phyloP scores from a whole-genome alignment of 768 basidiomycete genomes.

The Naganishia vaughanmartiniae region DNA sequence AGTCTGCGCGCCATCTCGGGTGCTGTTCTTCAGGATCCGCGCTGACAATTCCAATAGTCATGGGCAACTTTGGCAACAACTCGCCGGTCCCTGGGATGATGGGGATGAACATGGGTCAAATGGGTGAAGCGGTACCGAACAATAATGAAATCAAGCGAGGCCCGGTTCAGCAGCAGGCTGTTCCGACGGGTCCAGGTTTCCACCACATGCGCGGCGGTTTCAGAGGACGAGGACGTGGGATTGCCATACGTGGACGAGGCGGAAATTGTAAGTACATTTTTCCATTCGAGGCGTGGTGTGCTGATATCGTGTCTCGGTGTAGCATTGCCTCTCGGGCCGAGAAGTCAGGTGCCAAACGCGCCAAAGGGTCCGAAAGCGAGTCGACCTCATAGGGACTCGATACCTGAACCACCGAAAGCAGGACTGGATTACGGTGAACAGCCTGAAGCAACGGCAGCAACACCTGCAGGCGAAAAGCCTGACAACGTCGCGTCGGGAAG shows the following conservation, averaged over 20 bases:
- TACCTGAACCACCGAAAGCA: conserved; percentile 15
- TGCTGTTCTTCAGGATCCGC: not conserved
- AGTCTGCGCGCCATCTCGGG: not conserved
- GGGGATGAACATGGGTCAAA: conserved; percentile 9
- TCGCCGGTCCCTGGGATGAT: conserved; percentile 13
- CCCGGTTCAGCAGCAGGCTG: conserved; percentile 16
- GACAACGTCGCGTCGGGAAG: conserved; percentile 3
- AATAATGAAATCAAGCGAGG: not conserved
- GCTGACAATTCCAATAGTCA: not conserved
- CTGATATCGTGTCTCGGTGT: not conserved
- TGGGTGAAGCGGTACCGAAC: not conserved
- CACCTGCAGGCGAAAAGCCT: not conserved
- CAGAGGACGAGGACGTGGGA: conserved; percentile 21
- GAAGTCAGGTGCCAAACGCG: conserved; percentile 22
- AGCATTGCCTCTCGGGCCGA: conserved; percentile 30
- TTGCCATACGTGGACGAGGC: conserved; percentile 25
- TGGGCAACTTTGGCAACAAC: conserved; percentile 13
- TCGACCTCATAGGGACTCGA: conserved; percentile 29
- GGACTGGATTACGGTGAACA: conserved; percentile 32
- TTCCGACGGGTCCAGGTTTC: conserved; percentile 12
- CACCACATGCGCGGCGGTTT: conserved; percentile 24
- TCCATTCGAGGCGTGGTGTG: not conserved
- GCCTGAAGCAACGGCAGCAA: conserved; percentile 7
- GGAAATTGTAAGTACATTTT: conserved; percentile 22
- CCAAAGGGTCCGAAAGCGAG: conserved; percentile 33